Base-by-base conservation (phyloP, 2,329 filamentous ascomycete species). In the Fusarium hostae region DNA sequence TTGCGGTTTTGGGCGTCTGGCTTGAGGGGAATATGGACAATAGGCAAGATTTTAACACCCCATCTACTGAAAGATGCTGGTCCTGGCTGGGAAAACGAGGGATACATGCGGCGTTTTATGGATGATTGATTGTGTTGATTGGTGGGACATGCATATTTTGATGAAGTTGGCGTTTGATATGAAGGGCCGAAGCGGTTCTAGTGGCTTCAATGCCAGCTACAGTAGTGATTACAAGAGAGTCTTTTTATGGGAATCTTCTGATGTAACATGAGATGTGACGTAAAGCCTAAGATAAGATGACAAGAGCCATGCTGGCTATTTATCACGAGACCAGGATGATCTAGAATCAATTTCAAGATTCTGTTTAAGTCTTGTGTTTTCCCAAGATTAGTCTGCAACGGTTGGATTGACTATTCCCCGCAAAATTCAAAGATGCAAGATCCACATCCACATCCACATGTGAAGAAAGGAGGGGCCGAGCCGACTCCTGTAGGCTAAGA, bases 391-490 rank as follows among this genome's bases (percentile, higher is more conserved):
- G 16, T 35, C 32, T 51, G 30, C 22, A 51, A 15, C 32, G 41
- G 22, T 13, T 45, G 34, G 18, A 34, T 28, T 28, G 39, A 32
- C 13, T 48, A 26, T 63, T 65, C 62, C 63, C 63, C 63, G 32
- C 60, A 64, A 65, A 56, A 39, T 37, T 32, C 20, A 54, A 30
- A 54, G 47, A 50, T 34, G 35, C 26, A 32, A 55, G 51, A 55
- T 55, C 37, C n/a, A 55, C n/a, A 24, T 34, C 43, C 44, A 26
- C 26, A 24, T 34, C 43, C 44, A 61, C 72, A 75, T 73, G 72
- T 70, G 71, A 72, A 74, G 66, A 65, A 65, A 58, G 43, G 63
- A 71, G 66, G 63, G 66, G 47, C 68, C 61, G 65, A 70, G 69
- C 61, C 61, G 71, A 51, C 28, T 50, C 45, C 28, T 50, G 16